Evolutionary conservation across 495 filamentous ascomycete species (phyloP), one percentile per base, ranked within the genome.

Genomic region (Tetracladium setigerum): DNA sequence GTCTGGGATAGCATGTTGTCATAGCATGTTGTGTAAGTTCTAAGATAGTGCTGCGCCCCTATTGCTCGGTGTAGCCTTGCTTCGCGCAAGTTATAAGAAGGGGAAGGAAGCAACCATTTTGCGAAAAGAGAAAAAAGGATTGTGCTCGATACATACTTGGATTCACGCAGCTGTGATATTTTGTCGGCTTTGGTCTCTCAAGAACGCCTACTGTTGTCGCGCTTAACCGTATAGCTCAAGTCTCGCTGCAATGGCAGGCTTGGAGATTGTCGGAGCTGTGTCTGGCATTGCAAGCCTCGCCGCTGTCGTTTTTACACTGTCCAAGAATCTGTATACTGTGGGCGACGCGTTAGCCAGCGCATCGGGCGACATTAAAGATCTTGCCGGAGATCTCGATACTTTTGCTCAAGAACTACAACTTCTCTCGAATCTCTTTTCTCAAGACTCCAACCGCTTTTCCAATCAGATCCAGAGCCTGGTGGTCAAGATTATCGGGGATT

Each of bases 401-500:
- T 49, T 49, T 16, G 30, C 46, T n/a, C 10, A 41, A 27, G 37
- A 41, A 30, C 27, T 41, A 12, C 22, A 34, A n/a, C 27, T 49
- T 10, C 46, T 49, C 1, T 49, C 37, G 2, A 49, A 11, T 7
- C 46, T 49, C 22, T 38, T 49, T 10, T 5, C 4, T 13, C 27
- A 41, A 14, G 41, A 41, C n/a, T 17, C 19, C 16, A 17, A 41
- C 7, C 30, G 6, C 7, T 49, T 41, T 15, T 39, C 46, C 4
- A 37, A 49, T 30, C 38, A 34, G 9, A 34, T 49, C 1, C 34
- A 49, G 18, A 17, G 4, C 34, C 15, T 49, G 4, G 41, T 30
- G 11, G 46, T 38, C 3, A 41, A 34, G 30, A 49, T 49, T 4
- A 49, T 49, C 35, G 38, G 38, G 5, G 38, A 49, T 34, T 49